A percentile compares a stretch with the other conserved stretches of the same genome.
These are phyloP conservation scores for Trametes sp. DNA, from an alignment of 1,284 basidiomycete species.

Conservation along the genomic window DNA sequence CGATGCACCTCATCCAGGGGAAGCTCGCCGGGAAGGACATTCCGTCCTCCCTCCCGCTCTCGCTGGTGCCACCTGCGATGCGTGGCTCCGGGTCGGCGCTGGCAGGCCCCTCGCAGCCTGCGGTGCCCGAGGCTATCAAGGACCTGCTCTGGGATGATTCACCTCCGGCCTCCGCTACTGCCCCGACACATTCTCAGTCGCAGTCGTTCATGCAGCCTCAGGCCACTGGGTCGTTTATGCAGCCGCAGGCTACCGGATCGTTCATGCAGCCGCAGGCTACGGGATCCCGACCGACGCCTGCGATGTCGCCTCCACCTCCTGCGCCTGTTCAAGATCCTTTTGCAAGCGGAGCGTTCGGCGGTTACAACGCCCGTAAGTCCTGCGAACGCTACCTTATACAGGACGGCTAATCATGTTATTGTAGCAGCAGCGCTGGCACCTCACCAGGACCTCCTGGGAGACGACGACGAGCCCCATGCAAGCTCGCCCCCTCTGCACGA, in stretches of 20 bases:
- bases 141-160: constrained; percentile 72
- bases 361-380: constrained; percentile 31
- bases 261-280: constrained; percentile 48
- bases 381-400: not conserved
- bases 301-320: constrained; percentile 33
- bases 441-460: constrained; percentile 68
- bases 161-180: constrained; percentile 58
- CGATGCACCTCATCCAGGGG: constrained; percentile 93
- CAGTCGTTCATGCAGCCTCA: constrained; percentile 30
- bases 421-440: constrained; percentile 26
- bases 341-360: constrained; percentile 38
- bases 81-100: constrained; percentile 46
- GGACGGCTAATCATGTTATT: not conserved
- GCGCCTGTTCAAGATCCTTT: constrained; percentile 53
- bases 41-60: constrained; percentile 74
- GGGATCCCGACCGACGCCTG: constrained; percentile 37
- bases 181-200: constrained; percentile 35
- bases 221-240: constrained; percentile 37
- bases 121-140: constrained; percentile 46
- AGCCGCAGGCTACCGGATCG: constrained; percentile 47
- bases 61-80: constrained; percentile 85
- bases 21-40: constrained; percentile 88
- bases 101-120: constrained; percentile 42
- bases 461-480: constrained; percentile 69
- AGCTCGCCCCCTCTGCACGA: constrained; percentile 66